Conservation (phyloP, 352 stramenopile genomes). For the Phytophthora pinifolia region DNA sequence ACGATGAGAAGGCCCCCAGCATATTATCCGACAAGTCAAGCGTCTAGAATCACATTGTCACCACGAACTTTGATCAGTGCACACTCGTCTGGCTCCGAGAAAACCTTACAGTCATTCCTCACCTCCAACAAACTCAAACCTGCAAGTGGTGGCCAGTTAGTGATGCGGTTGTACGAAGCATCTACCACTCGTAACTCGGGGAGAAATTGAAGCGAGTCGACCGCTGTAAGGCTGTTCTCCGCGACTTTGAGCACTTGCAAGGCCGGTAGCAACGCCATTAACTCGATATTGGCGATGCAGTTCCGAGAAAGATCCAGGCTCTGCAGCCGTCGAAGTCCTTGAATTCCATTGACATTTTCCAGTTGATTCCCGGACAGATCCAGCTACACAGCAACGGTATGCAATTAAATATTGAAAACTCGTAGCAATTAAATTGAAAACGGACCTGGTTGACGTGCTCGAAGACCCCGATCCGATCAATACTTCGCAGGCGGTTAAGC, state of each 20-base stretch:
- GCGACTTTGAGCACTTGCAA: slow-evolving; percentile 57
- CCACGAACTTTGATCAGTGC: background rate
- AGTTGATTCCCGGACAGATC: slow-evolving; percentile 67
- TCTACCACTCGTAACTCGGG: slow-evolving; percentile 47
- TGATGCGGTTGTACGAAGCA: slow-evolving; percentile 60
- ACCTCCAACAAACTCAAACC: slow-evolving; percentile 50
- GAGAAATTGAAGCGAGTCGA: slow-evolving; percentile 40
- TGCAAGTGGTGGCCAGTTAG: slow-evolving; percentile 51
- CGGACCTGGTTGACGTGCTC: slow-evolving; percentile 46
- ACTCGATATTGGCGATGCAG: slow-evolving; percentile 44
- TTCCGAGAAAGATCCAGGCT: slow-evolving; percentile 57
- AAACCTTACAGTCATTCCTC: background rate
- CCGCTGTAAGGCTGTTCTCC: slow-evolving; percentile 53
- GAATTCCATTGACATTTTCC: slow-evolving; percentile 48
- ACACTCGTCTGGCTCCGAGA: too few species aligned
- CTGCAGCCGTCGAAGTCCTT: slow-evolving; percentile 42
- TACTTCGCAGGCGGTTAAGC: slow-evolving; percentile 46
- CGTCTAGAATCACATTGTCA: slow-evolving; percentile 28
- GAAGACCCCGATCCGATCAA: slow-evolving; percentile 47
- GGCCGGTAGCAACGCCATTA: slow-evolving; percentile 33
- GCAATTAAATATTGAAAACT: background rate
- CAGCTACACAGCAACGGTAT: slow-evolving; percentile 28
- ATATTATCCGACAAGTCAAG: slow-evolving; percentile 67
- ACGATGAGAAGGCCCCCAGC: slow-evolving; percentile 38
- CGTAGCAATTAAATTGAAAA: background rate